Conservation (phyloP, 805 yeast species). For the Pichia membranifaciens region DNA sequence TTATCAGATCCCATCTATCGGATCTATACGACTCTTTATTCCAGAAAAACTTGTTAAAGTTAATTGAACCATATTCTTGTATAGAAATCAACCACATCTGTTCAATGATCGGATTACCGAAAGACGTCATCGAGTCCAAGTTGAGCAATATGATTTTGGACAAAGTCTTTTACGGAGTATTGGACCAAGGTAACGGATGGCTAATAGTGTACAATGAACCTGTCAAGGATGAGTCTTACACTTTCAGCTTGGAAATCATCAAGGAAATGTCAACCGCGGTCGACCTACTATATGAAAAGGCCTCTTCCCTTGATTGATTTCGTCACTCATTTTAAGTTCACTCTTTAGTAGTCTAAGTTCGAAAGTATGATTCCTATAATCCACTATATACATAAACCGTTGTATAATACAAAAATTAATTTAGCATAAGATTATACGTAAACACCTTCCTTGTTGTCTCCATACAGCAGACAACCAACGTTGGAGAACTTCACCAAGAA, state of each 20-base stretch:
- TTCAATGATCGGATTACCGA: slow-evolving; percentile 78
- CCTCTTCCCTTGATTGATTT: slow-evolving; percentile 72
- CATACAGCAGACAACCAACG: slow-evolving; percentile 35
- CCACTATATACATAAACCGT: too few relatives aligned
- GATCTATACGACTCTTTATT: slow-evolving; percentile 88
- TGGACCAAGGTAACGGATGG: slow-evolving; percentile 99
- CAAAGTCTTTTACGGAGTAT: slow-evolving; percentile 89
- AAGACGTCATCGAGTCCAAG: slow-evolving; percentile 88
- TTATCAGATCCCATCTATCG: slow-evolving; percentile 85
- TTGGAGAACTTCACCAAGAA: slow-evolving; percentile 54
- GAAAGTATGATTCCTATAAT: too few relatives aligned
- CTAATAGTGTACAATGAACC: slow-evolving; percentile 87
- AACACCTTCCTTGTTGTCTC: slow-evolving; percentile 35
- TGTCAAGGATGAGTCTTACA: slow-evolving; percentile 80
- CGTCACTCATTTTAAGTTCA: too few relatives aligned
- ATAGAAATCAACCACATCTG: slow-evolving; percentile 92
- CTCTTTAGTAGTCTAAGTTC: too few relatives aligned
- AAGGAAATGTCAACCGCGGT: slow-evolving; percentile 84
- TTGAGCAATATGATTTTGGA: slow-evolving; percentile 95
- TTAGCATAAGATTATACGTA: slow-evolving; percentile 22
- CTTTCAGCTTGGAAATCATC: slow-evolving; percentile 78
- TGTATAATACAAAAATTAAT: too few relatives aligned
- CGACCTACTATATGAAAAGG: slow-evolving; percentile 89
- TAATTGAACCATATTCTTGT: slow-evolving; percentile 92
- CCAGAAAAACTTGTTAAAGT: slow-evolving; percentile 88